These are phyloP conservation scores for Coemansia sp. DNA, from an alignment of 192 early-diverging fungal species.

Conservation along the genomic window DNA sequence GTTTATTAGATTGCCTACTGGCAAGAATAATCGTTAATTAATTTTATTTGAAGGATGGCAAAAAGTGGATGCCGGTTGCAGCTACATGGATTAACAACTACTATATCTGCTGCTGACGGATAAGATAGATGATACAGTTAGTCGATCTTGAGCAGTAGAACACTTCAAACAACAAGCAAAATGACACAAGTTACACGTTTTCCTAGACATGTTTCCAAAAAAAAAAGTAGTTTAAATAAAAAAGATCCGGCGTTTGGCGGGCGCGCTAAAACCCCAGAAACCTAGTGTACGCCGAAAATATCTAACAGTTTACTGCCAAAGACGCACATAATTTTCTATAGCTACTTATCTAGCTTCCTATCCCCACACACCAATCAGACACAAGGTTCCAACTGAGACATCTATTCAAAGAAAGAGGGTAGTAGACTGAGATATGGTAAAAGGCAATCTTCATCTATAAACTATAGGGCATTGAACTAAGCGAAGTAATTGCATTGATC, in stretches of 20 bases:
- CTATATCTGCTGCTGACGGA: neutral
- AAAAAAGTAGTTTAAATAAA: neutral
- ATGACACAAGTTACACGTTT: neutral
- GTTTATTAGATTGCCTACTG: conserved; percentile 6
- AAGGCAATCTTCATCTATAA: neutral
- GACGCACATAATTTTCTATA: neutral
- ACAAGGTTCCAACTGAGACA: neutral
- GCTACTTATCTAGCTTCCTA: neutral
- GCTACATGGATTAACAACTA: neutral
- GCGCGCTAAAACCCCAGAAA: neutral
- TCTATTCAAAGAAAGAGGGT: neutral
- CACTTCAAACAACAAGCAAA: neutral
- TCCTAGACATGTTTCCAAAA: neutral
- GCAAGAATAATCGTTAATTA: neutral
- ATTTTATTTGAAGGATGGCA: neutral
- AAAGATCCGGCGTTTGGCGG: neutral
- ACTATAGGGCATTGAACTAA: neutral
- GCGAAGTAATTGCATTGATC: neutral
- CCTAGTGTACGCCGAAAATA: neutral
- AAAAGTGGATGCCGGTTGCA: neutral
- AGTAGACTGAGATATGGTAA: neutral
- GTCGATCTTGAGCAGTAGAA: neutral
- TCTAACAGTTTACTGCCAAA: conserved; percentile 1
- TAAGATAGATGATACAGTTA: neutral
- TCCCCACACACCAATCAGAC: neutral